Base-by-base conservation (phyloP, 1,284 basidiomycete genomes). In the Trichosporon ovoides region DNA sequence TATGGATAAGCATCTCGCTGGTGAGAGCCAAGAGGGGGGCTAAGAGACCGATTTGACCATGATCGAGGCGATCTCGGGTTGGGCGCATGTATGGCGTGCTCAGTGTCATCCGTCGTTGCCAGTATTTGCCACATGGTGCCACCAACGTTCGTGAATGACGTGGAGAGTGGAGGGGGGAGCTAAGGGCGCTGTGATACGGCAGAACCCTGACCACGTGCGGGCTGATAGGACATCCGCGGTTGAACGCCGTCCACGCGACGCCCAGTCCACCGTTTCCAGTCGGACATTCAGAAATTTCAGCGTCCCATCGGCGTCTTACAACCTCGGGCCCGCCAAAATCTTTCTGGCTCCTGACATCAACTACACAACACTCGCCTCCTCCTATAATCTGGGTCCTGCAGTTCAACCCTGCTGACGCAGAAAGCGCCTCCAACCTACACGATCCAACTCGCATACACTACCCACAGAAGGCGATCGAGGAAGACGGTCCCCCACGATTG, bases 11-110 rank as follows among this genome's bases (percentile, higher is more conserved):
- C 14, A 37, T n/a, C n/a, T n/a, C n/a, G n/a, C n/a, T n/a, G n/a
- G n/a, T n/a, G n/a, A 3, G 6, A 13, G 6, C 20, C 22, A 5
- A 13, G 3, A 12, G 12, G 43, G 43, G 22, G 43, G 43, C 43
- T 28, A 48, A 48, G 43, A 48, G 43, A 48, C 43, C 43, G 43
- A 48, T 48, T 48, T 48, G 43, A 22, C 43, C 24, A 48, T n/a
- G 24, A 7, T 12, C n/a, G 40, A 48, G 14, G 20, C 38, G 38
- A 31, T 19, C 22, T 28, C 18, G 20, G 24, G 5, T 9, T 4
- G 28, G 5, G 43, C 28, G 43, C 13, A 22, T 48, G 18, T 22
- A 48, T 48, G 43, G 43, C 43, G 43, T 48, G 43, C 43, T 48
- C 43, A 48, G 43, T 31, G 28, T 13, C 4, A 28, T 31, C 22